Conservation (phyloP, 345 rosid genomes). For the Lepidium didymum region DNA sequence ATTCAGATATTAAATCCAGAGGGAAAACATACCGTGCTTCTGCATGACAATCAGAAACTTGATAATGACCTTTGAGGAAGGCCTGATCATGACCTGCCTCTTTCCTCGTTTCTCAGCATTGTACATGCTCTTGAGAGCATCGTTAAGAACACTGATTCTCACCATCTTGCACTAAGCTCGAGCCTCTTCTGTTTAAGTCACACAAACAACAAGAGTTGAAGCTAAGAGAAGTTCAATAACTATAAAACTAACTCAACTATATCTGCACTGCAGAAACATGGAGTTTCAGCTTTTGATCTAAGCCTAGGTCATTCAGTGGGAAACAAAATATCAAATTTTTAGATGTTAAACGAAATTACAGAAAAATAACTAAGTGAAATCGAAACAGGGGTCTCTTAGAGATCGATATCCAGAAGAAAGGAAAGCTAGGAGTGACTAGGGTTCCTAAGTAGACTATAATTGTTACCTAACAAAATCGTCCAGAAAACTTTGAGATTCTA, state of each 20-base stretch:
- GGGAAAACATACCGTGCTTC: conserved; percentile 17
- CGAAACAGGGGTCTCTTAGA: neutral
- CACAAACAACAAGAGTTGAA: neutral
- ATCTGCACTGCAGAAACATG: neutral
- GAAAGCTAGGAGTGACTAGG: neutral
- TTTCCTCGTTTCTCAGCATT: conserved; percentile 33
- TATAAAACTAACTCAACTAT: neutral
- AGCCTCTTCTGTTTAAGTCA: conserved; percentile 2
- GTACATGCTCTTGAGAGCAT: conserved; percentile 32
- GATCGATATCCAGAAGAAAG: neutral
- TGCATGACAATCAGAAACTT: conserved; percentile 34
- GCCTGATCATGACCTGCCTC: conserved; percentile 34
- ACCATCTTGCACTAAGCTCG: conserved; percentile 18
- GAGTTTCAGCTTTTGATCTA: neutral
- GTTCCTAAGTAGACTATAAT: neutral
- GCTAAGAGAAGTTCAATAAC: neutral
- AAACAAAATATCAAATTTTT: no score
- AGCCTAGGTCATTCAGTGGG: neutral
- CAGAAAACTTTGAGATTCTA: neutral
- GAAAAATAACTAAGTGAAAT: neutral
- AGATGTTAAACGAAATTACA: neutral
- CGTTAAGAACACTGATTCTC: conserved; percentile 31
- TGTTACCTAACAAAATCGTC: neutral
- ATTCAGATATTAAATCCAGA: neutral
- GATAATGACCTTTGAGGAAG: conserved; percentile 30